phyloP scores from a whole-genome alignment of 495 filamentous ascomycete species.

The Xylaria grammica region DNA sequence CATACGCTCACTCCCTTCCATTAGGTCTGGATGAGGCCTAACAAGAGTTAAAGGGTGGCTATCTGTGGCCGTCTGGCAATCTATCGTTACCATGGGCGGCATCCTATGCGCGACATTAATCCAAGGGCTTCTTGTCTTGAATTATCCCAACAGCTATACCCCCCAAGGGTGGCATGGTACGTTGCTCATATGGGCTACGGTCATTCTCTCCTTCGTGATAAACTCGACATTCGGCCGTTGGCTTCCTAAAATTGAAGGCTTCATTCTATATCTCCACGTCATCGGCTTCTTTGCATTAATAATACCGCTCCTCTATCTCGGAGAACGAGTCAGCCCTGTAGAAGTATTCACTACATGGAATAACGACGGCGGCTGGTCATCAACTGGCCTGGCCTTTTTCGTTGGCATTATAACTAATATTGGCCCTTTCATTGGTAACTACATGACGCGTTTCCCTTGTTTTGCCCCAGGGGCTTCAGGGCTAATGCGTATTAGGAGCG shows the following conservation, averaged over 20 bases:
- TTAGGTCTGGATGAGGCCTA: slow-evolving; percentile 22
- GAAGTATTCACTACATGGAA: slow-evolving; percentile 60
- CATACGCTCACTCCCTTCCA: too few species aligned
- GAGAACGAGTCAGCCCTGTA: slow-evolving; percentile 46
- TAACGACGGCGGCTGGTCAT: slow-evolving; percentile 60
- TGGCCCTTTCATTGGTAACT: neutral
- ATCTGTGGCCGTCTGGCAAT: slow-evolving; percentile 63
- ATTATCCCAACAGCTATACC: slow-evolving; percentile 46
- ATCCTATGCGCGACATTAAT: slow-evolving; percentile 60
- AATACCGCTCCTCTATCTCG: slow-evolving; percentile 60
- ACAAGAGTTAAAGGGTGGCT: slow-evolving; percentile 55
- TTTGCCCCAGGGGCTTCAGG: too few species aligned
- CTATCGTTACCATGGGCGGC: slow-evolving; percentile 52
- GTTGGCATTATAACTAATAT: slow-evolving; percentile 51
- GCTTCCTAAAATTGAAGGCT: slow-evolving; percentile 62
- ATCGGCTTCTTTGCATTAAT: slow-evolving; percentile 65
- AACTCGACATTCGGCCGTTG: slow-evolving; percentile 60
- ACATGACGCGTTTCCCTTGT: too few species aligned
- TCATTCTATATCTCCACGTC: slow-evolving; percentile 64
- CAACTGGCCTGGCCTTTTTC: slow-evolving; percentile 54
- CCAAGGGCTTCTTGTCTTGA: slow-evolving; percentile 63
- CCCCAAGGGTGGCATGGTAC: slow-evolving; percentile 61
- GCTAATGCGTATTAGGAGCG: too few species aligned
- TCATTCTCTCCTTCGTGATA: slow-evolving; percentile 55
- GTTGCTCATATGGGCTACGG: slow-evolving; percentile 58